These are phyloP conservation scores for Paraconiothyrium brasiliense DNA, from an alignment of 2,329 filamentous ascomycete genomes.

Conservation along the genomic window DNA sequence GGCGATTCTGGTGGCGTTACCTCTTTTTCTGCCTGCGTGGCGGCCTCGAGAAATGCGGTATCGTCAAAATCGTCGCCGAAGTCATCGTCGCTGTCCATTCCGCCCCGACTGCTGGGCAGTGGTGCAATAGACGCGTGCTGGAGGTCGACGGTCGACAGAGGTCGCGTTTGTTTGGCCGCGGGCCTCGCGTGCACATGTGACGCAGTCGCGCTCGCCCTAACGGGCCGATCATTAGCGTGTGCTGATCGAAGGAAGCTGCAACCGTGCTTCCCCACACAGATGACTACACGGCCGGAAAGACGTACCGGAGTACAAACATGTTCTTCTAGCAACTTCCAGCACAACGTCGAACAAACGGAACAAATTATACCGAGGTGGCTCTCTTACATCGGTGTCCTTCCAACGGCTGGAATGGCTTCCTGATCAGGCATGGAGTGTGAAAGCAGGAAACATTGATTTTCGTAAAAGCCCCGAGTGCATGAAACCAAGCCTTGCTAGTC, in stretches of 20 bases:
- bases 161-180: neutral
- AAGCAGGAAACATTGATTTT: constrained; percentile 2
- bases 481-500: constrained; percentile 9
- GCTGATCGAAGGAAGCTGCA: constrained; percentile 21
- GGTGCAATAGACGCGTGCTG: constrained; percentile 12
- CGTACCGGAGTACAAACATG: neutral
- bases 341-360: neutral
- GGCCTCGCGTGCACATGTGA: constrained; percentile 2
- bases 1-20: constrained; percentile 43
- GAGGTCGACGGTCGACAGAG: constrained; percentile 13
- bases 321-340: no score
- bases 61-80: constrained; percentile 72
- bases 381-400: neutral
- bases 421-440: neutral
- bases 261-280: constrained; percentile 28
- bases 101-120: constrained; percentile 24
- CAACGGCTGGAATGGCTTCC: neutral
- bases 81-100: constrained; percentile 63
- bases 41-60: constrained; percentile 70
- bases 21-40: constrained; percentile 60
- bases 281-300: neutral
- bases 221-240: constrained; percentile 34
- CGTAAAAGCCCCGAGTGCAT: constrained; percentile 14
- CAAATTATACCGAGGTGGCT: neutral
- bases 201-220: constrained; percentile 31